Evolutionary conservation across 139 green algal species (phyloP), one percentile per base, ranked within the genome.

Genomic region (Chlamydomonas sp.): DNA sequence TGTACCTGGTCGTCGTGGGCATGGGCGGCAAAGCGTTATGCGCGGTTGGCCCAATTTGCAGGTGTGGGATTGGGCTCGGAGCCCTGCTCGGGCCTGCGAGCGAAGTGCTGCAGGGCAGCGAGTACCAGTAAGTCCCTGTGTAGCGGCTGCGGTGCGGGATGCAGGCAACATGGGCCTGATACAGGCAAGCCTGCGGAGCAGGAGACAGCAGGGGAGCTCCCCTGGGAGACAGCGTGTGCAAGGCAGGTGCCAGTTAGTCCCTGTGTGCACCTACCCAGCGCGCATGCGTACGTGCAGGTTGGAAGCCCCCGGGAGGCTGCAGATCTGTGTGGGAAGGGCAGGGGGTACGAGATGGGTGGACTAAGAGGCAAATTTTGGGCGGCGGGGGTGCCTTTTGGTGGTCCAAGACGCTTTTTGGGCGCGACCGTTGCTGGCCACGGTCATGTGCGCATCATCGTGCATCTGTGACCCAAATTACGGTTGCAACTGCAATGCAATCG

Each of bases 1-100:
- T 62, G 78, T 92, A 94, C 31, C 89, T 92, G 89, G 12, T n/a
- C 72, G 4, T 15, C 72, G 31, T 49, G 31, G 31, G 31, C 31
- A 49, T 49, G 31, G 31, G 31, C 31, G 31, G 31, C 31, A 49
- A 71, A 71, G 66, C 10, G 10, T 10, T 71, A 10, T 0, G 66
- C 66, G 10, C 10, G 10, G 10, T 71, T 14, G 66, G 10, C 10
- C 12, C 10, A 18, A 18, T 10, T 1, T 71, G 66, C 66, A 14
- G 66, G 66, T 1, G 66, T 71, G 9, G 66, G 9, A 18, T 18
- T 1, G 9, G 66, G 66, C 10, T 71, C 12, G 66, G 66, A 10
- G 9, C 10, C 66, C 10, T 71, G 10, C 10, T 71, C 66, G 9
- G 66, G 66, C 66, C 10, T 71, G 66, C 12, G 9, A 71, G 66